Percentiles rank a stretch among this genome's conserved stretches.
These are phyloP conservation scores for Pelargonium fulgidum DNA, from an alignment of 441 rosid genomes.

Conservation along the genomic window DNA sequence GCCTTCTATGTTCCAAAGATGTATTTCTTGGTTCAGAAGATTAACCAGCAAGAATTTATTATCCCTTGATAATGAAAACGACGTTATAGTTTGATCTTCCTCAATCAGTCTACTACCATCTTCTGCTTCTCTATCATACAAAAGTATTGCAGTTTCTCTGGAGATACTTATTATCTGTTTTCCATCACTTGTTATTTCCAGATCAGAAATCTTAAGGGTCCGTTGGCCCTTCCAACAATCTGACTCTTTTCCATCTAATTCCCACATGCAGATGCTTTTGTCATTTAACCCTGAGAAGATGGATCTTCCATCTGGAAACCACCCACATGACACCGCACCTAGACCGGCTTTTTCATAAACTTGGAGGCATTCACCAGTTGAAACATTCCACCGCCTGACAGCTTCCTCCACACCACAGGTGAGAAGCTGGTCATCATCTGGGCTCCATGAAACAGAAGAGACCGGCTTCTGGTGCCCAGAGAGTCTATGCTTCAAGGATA, in stretches of 20 bases:
- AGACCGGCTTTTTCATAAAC: conserved; percentile 45
- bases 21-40: conserved; percentile 58
- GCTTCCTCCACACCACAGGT: conserved; percentile 55
- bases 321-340: conserved; percentile 51
- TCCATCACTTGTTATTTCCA: conserved; percentile 56
- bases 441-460: conserved; percentile 53
- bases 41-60: conserved; percentile 45
- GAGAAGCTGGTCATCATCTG: conserved; percentile 46
- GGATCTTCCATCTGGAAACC: conserved; percentile 47
- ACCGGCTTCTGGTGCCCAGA: conserved; percentile 62
- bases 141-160: conserved; percentile 39
- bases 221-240: conserved; percentile 52
- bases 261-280: conserved; percentile 52
- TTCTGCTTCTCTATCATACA: conserved; percentile 41
- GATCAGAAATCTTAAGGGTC: conserved; percentile 44
- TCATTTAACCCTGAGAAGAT: conserved; percentile 44
- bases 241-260: conserved; percentile 47
- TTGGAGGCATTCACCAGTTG: conserved; percentile 52
- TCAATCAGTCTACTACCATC: conserved; percentile 40
- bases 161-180: conserved; percentile 50
- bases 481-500: conserved; percentile 50
- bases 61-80: conserved; percentile 62
- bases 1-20: conserved; percentile 52
- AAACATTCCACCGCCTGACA: conserved; percentile 50
- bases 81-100: conserved; percentile 47